Percentiles rank a stretch among this genome's conserved stretches.
Evolutionary conservation across 2,329 filamentous ascomycete species (phyloP).

Genomic region (Chrysoporthe austroafricana): DNA sequence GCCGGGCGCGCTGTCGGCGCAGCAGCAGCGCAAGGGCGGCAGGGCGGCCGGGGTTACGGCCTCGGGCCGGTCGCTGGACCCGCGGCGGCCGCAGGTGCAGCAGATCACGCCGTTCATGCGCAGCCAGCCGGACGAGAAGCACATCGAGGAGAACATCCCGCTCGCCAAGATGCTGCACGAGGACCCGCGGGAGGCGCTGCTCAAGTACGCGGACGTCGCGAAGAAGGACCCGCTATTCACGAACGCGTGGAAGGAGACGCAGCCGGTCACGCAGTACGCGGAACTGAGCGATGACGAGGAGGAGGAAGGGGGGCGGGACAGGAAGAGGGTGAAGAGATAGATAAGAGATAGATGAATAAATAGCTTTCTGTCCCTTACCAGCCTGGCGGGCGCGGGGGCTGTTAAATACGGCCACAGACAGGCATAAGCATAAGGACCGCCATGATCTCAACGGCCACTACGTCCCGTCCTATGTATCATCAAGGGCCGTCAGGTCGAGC

Average conservation of each 20-base stretch:
- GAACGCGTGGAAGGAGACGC: constrained; percentile 87
- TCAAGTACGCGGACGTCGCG: constrained; percentile 94
- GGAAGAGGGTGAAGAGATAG: constrained; percentile 62
- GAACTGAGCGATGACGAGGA: constrained; percentile 87
- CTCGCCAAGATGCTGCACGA: constrained; percentile 93
- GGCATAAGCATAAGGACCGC: too few relatives aligned
- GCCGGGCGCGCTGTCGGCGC: constrained; percentile 61
- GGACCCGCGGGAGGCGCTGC: constrained; percentile 87
- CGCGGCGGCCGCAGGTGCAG: constrained; percentile 82
- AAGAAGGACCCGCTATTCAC: constrained; percentile 95
- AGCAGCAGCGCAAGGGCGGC: constrained; percentile 62
- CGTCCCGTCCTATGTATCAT: too few relatives aligned
- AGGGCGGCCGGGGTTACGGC: constrained; percentile 72
- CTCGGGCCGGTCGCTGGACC: constrained; percentile 77
- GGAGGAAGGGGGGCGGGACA: constrained; percentile 63
- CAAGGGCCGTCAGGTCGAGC: too few relatives aligned
- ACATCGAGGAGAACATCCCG: constrained; percentile 86
- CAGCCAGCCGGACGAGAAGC: constrained; percentile 84
- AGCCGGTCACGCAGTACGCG: constrained; percentile 89
- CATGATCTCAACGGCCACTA: not conserved
- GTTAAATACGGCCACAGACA: not conserved
- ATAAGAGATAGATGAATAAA: constrained; percentile 53
- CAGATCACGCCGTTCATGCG: constrained; percentile 88
- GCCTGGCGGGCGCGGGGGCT: constrained; percentile 15
- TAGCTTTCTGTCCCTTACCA: not conserved